Evolutionary conservation across 441 rosid genomes (phyloP).

Genomic region (Populus hybrid): DNA sequence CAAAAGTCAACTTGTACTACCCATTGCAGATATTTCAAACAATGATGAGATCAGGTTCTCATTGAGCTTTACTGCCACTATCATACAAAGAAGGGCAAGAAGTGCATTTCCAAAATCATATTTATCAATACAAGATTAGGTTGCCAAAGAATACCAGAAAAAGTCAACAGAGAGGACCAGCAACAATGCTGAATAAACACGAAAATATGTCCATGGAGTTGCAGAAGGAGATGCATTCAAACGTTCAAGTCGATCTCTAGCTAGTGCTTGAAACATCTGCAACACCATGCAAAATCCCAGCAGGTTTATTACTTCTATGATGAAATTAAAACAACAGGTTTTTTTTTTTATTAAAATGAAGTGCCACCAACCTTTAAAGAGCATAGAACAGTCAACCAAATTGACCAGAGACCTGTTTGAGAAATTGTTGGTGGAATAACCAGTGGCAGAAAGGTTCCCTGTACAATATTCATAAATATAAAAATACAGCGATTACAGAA

Average conservation of each 20-base stretch:
- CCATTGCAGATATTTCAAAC: neutral
- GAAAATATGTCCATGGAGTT: constrained; percentile 83
- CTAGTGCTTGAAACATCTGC: constrained; percentile 99
- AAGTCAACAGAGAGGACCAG: constrained; percentile 72
- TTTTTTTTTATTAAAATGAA: neutral
- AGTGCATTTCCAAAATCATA: constrained; percentile 12
- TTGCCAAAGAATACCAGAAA: constrained; percentile 56
- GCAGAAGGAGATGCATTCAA: constrained; percentile 96
- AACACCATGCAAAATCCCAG: neutral
- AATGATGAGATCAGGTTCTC: neutral
- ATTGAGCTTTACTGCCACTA: neutral
- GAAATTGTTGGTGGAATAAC: constrained; percentile 82
- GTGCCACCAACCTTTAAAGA: constrained; percentile 66
- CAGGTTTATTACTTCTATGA: constrained; percentile 3
- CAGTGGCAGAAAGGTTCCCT: constrained; percentile 92
- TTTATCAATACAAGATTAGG: constrained; percentile 17
- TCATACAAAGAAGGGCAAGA: neutral
- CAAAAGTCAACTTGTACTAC: neutral
- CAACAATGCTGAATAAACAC: constrained; percentile 76
- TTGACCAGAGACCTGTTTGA: constrained; percentile 86
- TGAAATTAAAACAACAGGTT: constrained; percentile 13
- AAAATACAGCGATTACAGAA: constrained; percentile 7
- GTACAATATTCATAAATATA: constrained; percentile 26
- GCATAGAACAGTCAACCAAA: constrained; percentile 83
- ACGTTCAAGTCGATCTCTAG: constrained; percentile 94